Percentiles rank a stretch among this genome's conserved stretches.
phyloP scores from a whole-genome alignment of 1,139 yeast species.

The Saccharomycopsis phalli region DNA sequence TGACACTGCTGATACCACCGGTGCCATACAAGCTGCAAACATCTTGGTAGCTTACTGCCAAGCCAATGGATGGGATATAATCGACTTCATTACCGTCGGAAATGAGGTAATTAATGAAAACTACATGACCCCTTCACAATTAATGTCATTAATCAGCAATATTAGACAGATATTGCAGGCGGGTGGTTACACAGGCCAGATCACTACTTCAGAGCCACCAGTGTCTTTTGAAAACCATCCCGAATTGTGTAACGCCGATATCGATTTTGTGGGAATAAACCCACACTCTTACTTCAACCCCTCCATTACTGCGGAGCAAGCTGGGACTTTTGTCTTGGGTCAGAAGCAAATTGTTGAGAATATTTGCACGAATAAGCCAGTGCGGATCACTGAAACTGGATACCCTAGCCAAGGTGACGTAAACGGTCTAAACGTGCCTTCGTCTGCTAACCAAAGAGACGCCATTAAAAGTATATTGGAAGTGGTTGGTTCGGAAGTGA shows the following conservation, averaged over 20 bases:
- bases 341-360: slow-evolving; percentile 48
- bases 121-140: slow-evolving; percentile 47
- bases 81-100: slow-evolving; percentile 71
- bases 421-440: slow-evolving; percentile 70
- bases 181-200: slow-evolving; percentile 71
- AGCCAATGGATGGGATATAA: slow-evolving; percentile 52
- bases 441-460: slow-evolving; percentile 53
- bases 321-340: slow-evolving; percentile 64
- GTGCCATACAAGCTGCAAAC: slow-evolving; percentile 52
- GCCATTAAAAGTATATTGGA: slow-evolving; percentile 59
- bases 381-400: slow-evolving; percentile 72
- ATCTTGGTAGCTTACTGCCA: slow-evolving; percentile 40
- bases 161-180: slow-evolving; percentile 48
- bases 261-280: slow-evolving; percentile 78
- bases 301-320: slow-evolving; percentile 47
- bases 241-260: slow-evolving; percentile 53
- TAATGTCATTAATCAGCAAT: slow-evolving; percentile 51
- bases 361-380: slow-evolving; percentile 41
- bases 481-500: slow-evolving; percentile 46
- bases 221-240: slow-evolving; percentile 58
- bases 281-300: slow-evolving; percentile 80
- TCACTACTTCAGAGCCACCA: slow-evolving; percentile 87
- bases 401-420: slow-evolving; percentile 69
- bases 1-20: slow-evolving; percentile 48
- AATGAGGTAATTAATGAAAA: slow-evolving; percentile 74